Conservation (phyloP, 73 alveolate genomes). For the Stentor coeruleus region DNA sequence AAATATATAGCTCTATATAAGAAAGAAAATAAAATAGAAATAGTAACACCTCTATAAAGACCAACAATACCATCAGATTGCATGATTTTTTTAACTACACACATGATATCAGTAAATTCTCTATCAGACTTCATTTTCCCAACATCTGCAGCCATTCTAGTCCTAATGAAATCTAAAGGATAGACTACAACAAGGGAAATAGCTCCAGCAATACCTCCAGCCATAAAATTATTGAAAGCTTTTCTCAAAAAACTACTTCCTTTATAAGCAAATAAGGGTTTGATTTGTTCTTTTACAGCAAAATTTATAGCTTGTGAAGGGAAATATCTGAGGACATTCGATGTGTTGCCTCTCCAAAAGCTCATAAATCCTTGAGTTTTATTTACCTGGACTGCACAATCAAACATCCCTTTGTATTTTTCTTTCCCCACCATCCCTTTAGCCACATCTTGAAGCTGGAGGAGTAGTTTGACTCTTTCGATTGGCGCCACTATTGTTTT, state of each 20-base stretch:
- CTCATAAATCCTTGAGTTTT: slow-evolving; percentile 64
- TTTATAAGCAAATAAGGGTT: slow-evolving; percentile 35
- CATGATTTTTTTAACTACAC: slow-evolving; percentile 40
- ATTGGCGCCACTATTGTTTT: slow-evolving; percentile 93
- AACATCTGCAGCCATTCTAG: slow-evolving; percentile 67
- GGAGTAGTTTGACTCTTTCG: slow-evolving; percentile 91
- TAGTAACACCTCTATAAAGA: slow-evolving; percentile 71
- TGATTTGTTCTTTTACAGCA: slow-evolving; percentile 57
- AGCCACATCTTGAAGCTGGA: slow-evolving; percentile 83
- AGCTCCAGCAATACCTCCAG: slow-evolving; percentile 81
- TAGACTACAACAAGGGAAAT: slow-evolving; percentile 53
- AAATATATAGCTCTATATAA: slow-evolving; percentile 73
- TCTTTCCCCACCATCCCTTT: slow-evolving; percentile 55
- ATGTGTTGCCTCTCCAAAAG: slow-evolving; percentile 71
- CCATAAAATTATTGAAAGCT: slow-evolving; percentile 41
- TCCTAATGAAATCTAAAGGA: slow-evolving; percentile 72
- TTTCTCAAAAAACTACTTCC: slow-evolving; percentile 30
- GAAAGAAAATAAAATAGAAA: slow-evolving; percentile 56
- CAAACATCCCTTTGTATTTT: slow-evolving; percentile 77
- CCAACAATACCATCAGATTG: slow-evolving; percentile 56
- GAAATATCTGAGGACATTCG: slow-evolving; percentile 68
- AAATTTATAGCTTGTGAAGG: slow-evolving; percentile 75
- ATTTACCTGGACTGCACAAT: slow-evolving; percentile 30
- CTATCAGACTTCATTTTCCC: slow-evolving; percentile 46
- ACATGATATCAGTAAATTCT: slow-evolving; percentile 57